A percentile compares a stretch with the other conserved stretches of the same genome.
Evolutionary conservation across 2,329 filamentous ascomycete species (phyloP).

Genomic region (Xylaria arbuscula): DNA sequence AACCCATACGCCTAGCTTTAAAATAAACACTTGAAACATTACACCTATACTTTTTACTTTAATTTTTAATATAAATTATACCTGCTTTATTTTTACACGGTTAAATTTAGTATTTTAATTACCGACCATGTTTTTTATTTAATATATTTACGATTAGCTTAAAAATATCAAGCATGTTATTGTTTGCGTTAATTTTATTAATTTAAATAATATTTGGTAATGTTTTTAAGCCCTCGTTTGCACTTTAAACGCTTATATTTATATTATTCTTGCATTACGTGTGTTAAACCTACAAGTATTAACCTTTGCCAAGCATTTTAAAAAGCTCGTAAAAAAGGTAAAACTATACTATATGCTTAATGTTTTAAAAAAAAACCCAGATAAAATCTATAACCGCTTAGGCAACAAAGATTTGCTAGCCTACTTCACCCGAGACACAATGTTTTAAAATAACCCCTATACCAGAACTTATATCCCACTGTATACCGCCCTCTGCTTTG

Average conservation of each 20-base stretch:
- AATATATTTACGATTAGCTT: neutral
- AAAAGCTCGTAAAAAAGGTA: neutral
- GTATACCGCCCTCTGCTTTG: no score
- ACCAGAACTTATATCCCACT: neutral
- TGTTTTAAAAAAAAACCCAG: neutral
- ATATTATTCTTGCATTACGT: neutral
- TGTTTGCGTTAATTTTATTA: neutral
- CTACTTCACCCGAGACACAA: neutral
- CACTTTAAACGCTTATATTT: neutral
- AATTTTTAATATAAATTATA: constrained; percentile 8
- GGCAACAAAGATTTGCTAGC: neutral
- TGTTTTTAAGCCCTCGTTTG: neutral
- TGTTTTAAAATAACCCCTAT: neutral
- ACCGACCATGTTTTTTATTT: constrained; percentile 2
- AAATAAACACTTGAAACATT: neutral
- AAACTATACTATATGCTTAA: constrained; percentile 1
- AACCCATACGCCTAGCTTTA: neutral
- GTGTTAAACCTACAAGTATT: neutral
- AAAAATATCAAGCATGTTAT: neutral
- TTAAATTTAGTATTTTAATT: neutral
- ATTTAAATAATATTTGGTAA: constrained; percentile 5
- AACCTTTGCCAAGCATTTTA: constrained; percentile 1
- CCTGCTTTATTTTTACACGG: neutral
- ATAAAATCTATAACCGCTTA: constrained; percentile 1
- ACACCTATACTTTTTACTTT: neutral